phyloP scores from a whole-genome alignment of 2,329 filamentous ascomycete species.

The Colletotrichum viniferum region DNA sequence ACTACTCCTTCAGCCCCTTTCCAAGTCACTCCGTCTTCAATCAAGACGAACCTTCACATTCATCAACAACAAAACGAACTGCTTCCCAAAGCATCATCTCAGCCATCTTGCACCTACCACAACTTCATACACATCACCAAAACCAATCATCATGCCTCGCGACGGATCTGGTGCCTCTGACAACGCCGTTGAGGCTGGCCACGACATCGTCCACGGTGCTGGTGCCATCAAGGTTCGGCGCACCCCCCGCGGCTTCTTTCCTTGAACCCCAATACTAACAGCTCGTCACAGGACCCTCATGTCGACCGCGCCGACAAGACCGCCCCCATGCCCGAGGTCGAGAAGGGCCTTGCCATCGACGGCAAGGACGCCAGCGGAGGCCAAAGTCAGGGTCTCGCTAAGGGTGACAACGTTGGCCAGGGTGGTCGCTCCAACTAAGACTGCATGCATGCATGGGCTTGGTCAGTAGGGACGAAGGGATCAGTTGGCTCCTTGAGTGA shows the following conservation, averaged over 20 bases:
- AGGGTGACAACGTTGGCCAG: conserved; percentile 45
- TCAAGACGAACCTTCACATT: neutral
- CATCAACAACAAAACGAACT: neutral
- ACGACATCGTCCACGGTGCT: conserved; percentile 50
- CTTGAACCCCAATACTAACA: neutral
- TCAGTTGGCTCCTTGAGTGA: no score
- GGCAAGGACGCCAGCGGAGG: conserved; percentile 48
- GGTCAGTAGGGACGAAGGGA: neutral
- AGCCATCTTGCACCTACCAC: neutral
- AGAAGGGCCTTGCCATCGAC: conserved; percentile 46
- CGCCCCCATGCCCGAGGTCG: conserved; percentile 49
- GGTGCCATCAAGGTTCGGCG: conserved; percentile 40
- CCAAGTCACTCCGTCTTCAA: neutral
- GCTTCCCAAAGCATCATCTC: neutral
- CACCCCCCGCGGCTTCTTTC: neutral
- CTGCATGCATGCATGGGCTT: no score
- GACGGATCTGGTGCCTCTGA: conserved; percentile 52
- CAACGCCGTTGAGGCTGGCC: conserved; percentile 46
- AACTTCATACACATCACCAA: rapidly evolving
- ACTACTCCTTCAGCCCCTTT: neutral
- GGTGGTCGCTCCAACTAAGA: conserved; percentile 29
- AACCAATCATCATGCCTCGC: conserved; percentile 50
- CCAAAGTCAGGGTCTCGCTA: conserved; percentile 44
- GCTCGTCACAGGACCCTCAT: conserved; percentile 21
- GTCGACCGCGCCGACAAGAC: conserved; percentile 55